Base-by-base conservation (phyloP, 2,329 filamentous ascomycete genomes). In the Fusarium armeniacum region DNA sequence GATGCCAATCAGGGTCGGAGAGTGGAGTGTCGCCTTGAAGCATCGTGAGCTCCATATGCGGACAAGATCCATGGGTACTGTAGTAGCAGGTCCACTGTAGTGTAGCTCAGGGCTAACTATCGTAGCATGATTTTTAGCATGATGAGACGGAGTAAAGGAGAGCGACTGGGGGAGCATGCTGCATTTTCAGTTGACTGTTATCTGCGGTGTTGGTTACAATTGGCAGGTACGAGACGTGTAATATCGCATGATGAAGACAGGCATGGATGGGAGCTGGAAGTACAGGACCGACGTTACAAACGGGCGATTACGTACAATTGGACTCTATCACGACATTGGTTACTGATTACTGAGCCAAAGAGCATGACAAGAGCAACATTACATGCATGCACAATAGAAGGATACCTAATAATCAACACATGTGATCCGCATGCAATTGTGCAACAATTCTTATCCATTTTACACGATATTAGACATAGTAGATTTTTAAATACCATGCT, bases 301-400 rank as follows among this genome's bases (percentile, higher is more conserved):
- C 52, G 64, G 66, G 43, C 59, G 59, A 74, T 74, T 74, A 74
- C 72, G 72, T 74, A 74, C 67, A 49, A 60, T 44, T 56, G 51
- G 57, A 49, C 43, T 55, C 46, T 35, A 50, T 68, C 62, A 63
- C 65, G 43, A 69, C 47, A 41, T 58, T 58, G 52, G 59, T 68
- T 71, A 54, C 67, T 70, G 54, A 61, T 62, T 57, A 51, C 40
- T 38, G 55, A 57, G 36, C 26, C 30, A 67, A 59, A 67, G 30
- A 67, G 52, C 63, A 71, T 70, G 58, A 67, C 45, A 58, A 52
- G 52, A 58, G 49, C n/a, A 45, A 40, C 20, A 20, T 32, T 45
- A 9, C 38, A 43, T n/a, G 28, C 16, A 58, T n/a, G 32, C 20
- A 60, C 22, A 51, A 26, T 47, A 43, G 33, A 41, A 49, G 51